Evolutionary conservation across 2,329 filamentous ascomycete genomes (phyloP).

Genomic region (Drechslerella stenobrocha): DNA sequence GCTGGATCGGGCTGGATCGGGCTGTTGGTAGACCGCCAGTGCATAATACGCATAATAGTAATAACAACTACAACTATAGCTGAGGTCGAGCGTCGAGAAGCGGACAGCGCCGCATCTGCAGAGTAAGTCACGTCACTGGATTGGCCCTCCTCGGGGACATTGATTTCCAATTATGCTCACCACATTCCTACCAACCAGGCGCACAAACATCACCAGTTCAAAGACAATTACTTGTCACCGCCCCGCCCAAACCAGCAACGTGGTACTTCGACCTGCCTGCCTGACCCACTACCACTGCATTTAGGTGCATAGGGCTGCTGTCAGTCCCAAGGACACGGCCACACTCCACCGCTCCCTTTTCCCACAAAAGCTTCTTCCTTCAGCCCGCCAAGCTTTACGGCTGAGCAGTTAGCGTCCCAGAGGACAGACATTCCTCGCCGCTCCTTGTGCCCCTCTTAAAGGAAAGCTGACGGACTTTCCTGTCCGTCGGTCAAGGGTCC

Average conservation of each 20-base stretch:
- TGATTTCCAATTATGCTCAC: background rate
- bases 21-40: no score
- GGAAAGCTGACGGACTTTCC: constrained; percentile 28
- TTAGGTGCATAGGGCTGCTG: constrained; percentile 44
- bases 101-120: constrained; percentile 2
- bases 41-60: background rate
- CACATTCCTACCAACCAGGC: background rate
- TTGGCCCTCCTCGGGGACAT: background rate
- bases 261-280: constrained; percentile 18
- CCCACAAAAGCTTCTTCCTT: constrained; percentile 30
- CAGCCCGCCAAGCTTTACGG: constrained; percentile 44
- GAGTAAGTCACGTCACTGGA: background rate
- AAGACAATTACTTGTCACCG: constrained; percentile 33
- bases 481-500: constrained; percentile 22
- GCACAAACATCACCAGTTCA: constrained; percentile 21
- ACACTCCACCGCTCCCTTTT: constrained; percentile 10
- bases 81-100: background rate
- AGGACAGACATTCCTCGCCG: constrained; percentile 8
- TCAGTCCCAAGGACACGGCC: constrained; percentile 34
- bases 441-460: constrained; percentile 21
- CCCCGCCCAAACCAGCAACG: constrained; percentile 29
- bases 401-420: constrained; percentile 40
- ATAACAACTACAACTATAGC: background rate
- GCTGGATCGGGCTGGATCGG: no score
- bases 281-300: constrained; percentile 11